Conservation (phyloP, 345 rosid genomes). For the Acer yangbiense region DNA sequence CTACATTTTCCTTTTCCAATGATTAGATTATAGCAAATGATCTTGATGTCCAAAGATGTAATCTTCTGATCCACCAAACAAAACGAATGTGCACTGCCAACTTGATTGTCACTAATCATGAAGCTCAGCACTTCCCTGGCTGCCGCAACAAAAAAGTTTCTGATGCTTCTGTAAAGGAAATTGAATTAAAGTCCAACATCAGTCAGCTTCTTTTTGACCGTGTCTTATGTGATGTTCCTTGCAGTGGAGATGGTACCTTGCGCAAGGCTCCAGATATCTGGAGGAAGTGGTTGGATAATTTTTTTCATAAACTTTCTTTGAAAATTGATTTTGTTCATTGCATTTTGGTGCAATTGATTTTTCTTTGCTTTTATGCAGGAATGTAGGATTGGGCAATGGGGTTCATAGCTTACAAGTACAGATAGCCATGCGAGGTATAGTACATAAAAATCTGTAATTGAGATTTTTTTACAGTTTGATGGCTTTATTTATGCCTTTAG, state of each 20-base stretch:
- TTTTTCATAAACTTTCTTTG: neutral
- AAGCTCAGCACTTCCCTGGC: constrained; percentile 93
- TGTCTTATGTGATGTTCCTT: constrained; percentile 93
- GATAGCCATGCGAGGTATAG: constrained; percentile 85
- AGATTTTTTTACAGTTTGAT: neutral
- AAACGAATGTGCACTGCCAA: constrained; percentile 97
- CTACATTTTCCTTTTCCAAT: constrained; percentile 16
- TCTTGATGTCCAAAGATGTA: constrained; percentile 94
- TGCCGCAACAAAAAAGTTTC: constrained; percentile 54
- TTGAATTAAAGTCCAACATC: constrained; percentile 32
- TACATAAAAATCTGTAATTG: constrained; percentile 9
- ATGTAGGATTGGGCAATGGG: constrained; percentile 84
- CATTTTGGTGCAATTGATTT: constrained; percentile 10
- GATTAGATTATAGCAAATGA: constrained; percentile 88
- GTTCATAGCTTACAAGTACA: constrained; percentile 86
- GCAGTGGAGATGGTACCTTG: constrained; percentile 97
- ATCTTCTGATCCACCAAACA: constrained; percentile 97
- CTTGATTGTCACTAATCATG: constrained; percentile 90
- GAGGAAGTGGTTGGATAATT: constrained; percentile 76
- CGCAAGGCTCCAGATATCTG: constrained; percentile 98
- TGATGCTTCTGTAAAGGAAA: constrained; percentile 37
- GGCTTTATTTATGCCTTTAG: constrained; percentile 2
- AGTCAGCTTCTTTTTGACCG: constrained; percentile 84
- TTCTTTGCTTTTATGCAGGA: constrained; percentile 48
- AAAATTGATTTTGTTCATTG: constrained; percentile 1